A percentile compares a stretch with the other conserved stretches of the same genome.
phyloP scores from a whole-genome alignment of 352 stramenopile genomes.

The Vaucheria bursata region DNA sequence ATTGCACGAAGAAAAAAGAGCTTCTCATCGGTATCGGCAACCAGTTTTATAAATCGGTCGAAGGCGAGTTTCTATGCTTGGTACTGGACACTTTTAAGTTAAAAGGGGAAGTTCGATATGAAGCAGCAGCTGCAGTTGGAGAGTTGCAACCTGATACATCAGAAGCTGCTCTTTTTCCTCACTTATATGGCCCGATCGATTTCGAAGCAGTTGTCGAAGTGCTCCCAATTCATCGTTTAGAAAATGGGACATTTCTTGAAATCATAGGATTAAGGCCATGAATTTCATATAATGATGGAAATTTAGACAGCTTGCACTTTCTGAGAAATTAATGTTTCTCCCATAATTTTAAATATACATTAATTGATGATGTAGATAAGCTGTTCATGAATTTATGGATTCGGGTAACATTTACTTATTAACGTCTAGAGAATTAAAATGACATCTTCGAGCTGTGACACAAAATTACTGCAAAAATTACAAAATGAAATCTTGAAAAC shows the following conservation, averaged over 20 bases:
- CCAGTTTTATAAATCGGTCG: conserved; percentile 35
- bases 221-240: conserved; percentile 13
- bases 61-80: conserved; percentile 33
- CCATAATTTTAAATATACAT: too few species aligned
- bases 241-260: conserved; percentile 21
- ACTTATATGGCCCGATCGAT: conserved; percentile 42
- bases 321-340: too few species aligned
- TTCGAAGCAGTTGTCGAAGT: conserved; percentile 14
- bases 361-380: too few species aligned
- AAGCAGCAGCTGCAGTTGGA: conserved; percentile 34
- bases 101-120: conserved; percentile 38
- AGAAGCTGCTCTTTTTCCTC: conserved; percentile 37
- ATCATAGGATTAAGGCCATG: conserved; percentile 7
- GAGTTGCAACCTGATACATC: too few species aligned
- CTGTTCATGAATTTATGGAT: too few species aligned
- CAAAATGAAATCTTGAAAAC: too few species aligned
- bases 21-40: conserved; percentile 31
- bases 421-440: too few species aligned
- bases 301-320: too few species aligned
- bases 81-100: conserved; percentile 15
- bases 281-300: neutral
- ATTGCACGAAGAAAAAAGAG: conserved; percentile 11
- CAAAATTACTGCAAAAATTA: too few species aligned
- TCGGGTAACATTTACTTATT: too few species aligned
- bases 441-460: too few species aligned